Percentiles rank a stretch among this genome's conserved stretches.
Conservation (phyloP, 306 rosid genomes). For the Crataegus laevigata region DNA sequence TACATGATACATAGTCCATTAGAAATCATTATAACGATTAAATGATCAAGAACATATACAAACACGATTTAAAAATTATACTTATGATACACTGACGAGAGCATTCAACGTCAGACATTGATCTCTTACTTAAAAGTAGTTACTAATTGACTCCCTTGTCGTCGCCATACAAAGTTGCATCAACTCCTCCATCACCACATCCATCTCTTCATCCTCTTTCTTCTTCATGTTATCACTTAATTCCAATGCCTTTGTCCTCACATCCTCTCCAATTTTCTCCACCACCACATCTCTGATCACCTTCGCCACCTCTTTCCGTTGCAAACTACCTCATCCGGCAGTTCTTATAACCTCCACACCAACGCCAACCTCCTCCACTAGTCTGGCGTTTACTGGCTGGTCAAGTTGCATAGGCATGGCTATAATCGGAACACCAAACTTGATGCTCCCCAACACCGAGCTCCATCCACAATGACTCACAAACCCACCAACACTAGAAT, state of each 20-base stretch:
- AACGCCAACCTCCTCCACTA: conserved; percentile 8
- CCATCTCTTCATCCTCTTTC: background rate
- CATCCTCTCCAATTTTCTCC: background rate
- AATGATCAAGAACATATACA: too few relatives aligned
- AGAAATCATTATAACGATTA: too few relatives aligned
- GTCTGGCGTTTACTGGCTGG: conserved; percentile 15
- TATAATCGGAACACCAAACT: conserved; percentile 16
- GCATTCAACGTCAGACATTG: too few relatives aligned
- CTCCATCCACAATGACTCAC: conserved; percentile 36
- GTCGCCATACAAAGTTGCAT: too few relatives aligned
- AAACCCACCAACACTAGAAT: conserved; percentile 17
- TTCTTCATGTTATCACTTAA: background rate
- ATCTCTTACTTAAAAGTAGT: too few relatives aligned
- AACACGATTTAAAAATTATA: too few relatives aligned
- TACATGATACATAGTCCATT: too few relatives aligned
- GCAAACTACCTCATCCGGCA: background rate
- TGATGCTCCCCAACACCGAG: conserved; percentile 24
- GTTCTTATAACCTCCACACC: conserved; percentile 18
- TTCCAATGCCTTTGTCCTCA: background rate
- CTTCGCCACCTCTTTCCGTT: background rate
- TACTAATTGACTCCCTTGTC: too few relatives aligned
- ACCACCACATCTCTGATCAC: conserved; percentile 10
- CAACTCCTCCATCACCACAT: background rate
- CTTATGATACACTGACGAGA: too few relatives aligned
- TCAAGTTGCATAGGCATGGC: conserved; percentile 19